Conservation (phyloP, 78 protist genomes). For the Dictyostelium brefeldianum region DNA sequence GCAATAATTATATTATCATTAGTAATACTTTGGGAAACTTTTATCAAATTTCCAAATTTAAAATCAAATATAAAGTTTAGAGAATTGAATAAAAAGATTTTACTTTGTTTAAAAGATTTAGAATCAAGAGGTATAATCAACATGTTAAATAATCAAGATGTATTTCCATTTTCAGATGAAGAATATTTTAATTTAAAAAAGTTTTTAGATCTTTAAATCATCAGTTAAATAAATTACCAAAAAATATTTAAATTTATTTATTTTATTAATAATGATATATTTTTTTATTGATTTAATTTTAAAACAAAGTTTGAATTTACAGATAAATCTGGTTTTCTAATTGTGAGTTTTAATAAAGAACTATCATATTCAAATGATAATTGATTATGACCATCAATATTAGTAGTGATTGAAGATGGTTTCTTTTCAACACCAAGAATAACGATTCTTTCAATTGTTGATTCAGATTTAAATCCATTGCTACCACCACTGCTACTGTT, state of each 20-base stretch:
- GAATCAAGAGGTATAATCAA: slow-evolving; percentile 15
- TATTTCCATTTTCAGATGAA: slow-evolving; percentile 31
- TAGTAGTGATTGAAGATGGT: not conserved
- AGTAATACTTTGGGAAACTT: slow-evolving; percentile 15
- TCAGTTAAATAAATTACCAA: not conserved
- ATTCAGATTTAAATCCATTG: not conserved
- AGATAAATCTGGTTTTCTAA: slow-evolving; percentile 75
- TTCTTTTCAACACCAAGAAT: slow-evolving; percentile 53
- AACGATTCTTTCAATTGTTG: slow-evolving; percentile 76
- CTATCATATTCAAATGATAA: slow-evolving; percentile 56
- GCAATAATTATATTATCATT: slow-evolving; percentile 10
- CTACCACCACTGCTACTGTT: not conserved
- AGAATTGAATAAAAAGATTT: slow-evolving; percentile 11
- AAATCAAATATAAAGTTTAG: slow-evolving; percentile 2
- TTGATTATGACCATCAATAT: not conserved
- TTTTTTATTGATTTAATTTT: slow-evolving; percentile 18
- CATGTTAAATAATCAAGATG: not conserved
- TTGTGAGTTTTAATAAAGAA: not conserved
- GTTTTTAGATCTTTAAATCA: not conserved
- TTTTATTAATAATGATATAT: too few relatives aligned
- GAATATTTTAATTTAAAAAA: slow-evolving; percentile 34
- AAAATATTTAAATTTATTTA: too few relatives aligned
- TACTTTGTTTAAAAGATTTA: not conserved
- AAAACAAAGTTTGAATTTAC: slow-evolving; percentile 19
- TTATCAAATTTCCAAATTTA: slow-evolving; percentile 18